Evolutionary conservation across 2,329 filamentous ascomycete species (phyloP), one percentile per base, ranked within the genome.

Genomic region (Nothophoma quercina): DNA sequence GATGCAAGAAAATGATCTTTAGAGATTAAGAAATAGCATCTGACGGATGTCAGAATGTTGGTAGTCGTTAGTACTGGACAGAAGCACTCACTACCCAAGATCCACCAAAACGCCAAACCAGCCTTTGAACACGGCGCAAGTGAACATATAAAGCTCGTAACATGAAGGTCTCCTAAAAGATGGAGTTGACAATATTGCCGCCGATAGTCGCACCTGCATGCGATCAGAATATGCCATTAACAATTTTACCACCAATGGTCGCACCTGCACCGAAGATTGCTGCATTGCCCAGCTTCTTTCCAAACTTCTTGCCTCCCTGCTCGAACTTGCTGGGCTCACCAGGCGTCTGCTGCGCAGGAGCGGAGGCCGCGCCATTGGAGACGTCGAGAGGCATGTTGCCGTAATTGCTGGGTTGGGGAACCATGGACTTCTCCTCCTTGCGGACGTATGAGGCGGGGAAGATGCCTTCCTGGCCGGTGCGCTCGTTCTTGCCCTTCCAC

Each of bases 251-350:
- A 70, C 93, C 93, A 59, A 96, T 88, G 1, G 91, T 95, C 40
- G 93, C 93, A 75, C 93, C 93, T 39, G 93, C 93, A 74, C 93
- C 93, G 67, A 96, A 96, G 63, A 97, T 91, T 22, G 92, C 91
- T 35, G 85, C 85, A 72, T 88, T 88, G 26, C 93, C 93, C 69
- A 93, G 75, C 82, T 97, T 98, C 85, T 96, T 96, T 62, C 93
- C 93, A 76, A 97, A 90, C 79, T 97, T 97, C 86, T 96, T 96
- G 49, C 91, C 92, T 49, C 87, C 84, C 75, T 91, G 83, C 58
- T 86, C 83, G 13, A 87, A 79, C 79, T 95, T 95, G 70, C 80
- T 81, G 7, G 78, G 80, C 34, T 79, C 78, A 26, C 79, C 80
- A 10, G 78, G 78, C 23, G 60, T 35, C 8, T 48, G 41, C 32